These are phyloP conservation scores for Eutrema yunnanense DNA, from an alignment of 345 rosid genomes.

Conservation along the genomic window DNA sequence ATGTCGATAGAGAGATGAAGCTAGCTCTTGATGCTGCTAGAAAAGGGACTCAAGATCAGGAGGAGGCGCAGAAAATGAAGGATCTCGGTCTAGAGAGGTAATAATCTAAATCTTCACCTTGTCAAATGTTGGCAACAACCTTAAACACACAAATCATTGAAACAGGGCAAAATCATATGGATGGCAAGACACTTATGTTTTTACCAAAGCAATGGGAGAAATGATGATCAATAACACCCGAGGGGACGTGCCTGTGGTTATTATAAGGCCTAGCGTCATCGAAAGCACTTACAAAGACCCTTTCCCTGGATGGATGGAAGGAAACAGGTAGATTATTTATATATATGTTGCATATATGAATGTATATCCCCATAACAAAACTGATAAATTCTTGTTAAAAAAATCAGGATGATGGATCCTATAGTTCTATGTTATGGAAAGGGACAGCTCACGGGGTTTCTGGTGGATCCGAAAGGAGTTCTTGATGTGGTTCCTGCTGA, in stretches of 20 bases:
- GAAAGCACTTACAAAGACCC: conserved; percentile 92
- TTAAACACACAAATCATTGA: not conserved
- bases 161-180: conserved; percentile 78
- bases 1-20: conserved; percentile 56
- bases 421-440: conserved; percentile 82
- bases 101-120: not conserved
- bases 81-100: conserved; percentile 84
- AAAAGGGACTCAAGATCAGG: conserved; percentile 31
- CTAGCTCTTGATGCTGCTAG: conserved; percentile 44
- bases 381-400: not conserved
- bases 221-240: conserved; percentile 73
- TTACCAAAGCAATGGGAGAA: conserved; percentile 99
- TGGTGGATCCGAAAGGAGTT: conserved; percentile 79
- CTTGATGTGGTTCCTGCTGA: conserved; percentile 74
- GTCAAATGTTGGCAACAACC: not conserved
- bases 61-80: conserved; percentile 57
- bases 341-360: not conserved
- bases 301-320: conserved; percentile 99
- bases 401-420: conserved; percentile 97
- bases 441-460: conserved; percentile 87
- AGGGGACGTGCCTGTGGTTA: conserved; percentile 75
- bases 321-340: conserved; percentile 52
- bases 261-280: conserved; percentile 79
- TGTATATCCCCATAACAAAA: not conserved
- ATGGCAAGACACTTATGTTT: conserved; percentile 93